phyloP scores from a whole-genome alignment of 495 filamentous ascomycete genomes.

The Ascodesmis nigricans region DNA sequence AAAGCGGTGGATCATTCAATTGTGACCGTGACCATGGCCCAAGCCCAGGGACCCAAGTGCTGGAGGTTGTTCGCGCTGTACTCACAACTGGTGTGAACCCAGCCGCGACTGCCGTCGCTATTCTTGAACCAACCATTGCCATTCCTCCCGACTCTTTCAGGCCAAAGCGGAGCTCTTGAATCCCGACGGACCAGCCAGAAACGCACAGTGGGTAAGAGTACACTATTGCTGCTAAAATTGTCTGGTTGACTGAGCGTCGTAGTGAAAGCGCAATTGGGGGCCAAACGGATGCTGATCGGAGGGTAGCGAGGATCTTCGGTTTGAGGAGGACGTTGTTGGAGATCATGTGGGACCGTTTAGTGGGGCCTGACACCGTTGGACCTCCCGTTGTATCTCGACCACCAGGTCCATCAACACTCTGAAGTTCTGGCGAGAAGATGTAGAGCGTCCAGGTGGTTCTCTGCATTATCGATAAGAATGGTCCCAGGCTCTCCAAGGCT shows the following conservation, averaged over 20 bases:
- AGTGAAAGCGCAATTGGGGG: constrained; percentile 63
- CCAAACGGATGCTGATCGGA: constrained; percentile 60
- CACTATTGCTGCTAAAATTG: constrained; percentile 59
- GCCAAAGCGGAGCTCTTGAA: constrained; percentile 64
- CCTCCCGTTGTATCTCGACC: too few species aligned
- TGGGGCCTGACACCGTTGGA: too few species aligned
- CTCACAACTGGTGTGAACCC: constrained; percentile 30
- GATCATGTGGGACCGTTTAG: too few species aligned
- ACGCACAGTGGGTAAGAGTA: constrained; percentile 50
- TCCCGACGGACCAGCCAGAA: constrained; percentile 65
- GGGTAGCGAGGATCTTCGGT: constrained; percentile 48
- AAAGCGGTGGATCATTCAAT: constrained; percentile 11
- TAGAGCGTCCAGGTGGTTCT: constrained; percentile 3
- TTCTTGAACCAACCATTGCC: constrained; percentile 22
- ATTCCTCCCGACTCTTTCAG: constrained; percentile 7
- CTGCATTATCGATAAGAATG: constrained; percentile 55
- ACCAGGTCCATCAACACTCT: too few species aligned
- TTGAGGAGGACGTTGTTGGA: too few species aligned
- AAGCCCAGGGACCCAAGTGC: neutral
- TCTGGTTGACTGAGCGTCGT: constrained; percentile 30
- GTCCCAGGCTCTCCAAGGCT: constrained; percentile 48
- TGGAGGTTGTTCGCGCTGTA: neutral
- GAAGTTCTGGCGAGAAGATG: neutral
- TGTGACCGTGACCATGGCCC: constrained; percentile 8
- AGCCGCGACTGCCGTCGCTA: constrained; percentile 26